Evolutionary conservation across 306 rosid species (phyloP).

Genomic region (Dalbergia oliveri): DNA sequence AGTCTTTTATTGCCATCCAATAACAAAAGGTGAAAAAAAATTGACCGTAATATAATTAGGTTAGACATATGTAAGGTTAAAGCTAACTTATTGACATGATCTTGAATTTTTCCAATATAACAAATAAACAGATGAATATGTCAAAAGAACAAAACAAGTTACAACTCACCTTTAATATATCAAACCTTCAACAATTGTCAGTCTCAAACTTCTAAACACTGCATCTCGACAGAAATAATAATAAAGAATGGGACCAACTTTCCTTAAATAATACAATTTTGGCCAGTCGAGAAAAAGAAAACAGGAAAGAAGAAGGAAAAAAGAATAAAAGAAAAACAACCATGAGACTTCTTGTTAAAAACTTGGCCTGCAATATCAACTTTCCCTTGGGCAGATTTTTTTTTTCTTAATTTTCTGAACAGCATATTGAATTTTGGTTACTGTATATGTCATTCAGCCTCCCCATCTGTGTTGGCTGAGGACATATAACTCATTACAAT

Average conservation of each 20-base stretch:
- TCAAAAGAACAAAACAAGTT: slow-evolving; percentile 56
- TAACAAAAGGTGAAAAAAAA: not conserved
- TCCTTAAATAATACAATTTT: slow-evolving; percentile 46
- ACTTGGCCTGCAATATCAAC: slow-evolving; percentile 28
- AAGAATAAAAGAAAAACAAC: slow-evolving; percentile 1
- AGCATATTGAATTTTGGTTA: slow-evolving; percentile 25
- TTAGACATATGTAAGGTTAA: slow-evolving; percentile 25
- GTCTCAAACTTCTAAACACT: slow-evolving; percentile 55
- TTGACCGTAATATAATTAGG: slow-evolving; percentile 16
- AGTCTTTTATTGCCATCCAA: not conserved
- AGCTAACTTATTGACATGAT: slow-evolving; percentile 13
- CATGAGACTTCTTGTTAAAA: slow-evolving; percentile 19
- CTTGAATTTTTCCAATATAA: slow-evolving; percentile 20
- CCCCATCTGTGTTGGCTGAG: slow-evolving; percentile 84
- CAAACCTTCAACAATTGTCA: slow-evolving; percentile 61
- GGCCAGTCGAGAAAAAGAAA: slow-evolving; percentile 31
- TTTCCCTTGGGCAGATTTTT: not conserved
- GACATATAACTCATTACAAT: slow-evolving; percentile 85
- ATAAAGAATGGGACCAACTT: slow-evolving; percentile 48
- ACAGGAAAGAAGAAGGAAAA: not conserved
- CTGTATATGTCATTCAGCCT: slow-evolving; percentile 57
- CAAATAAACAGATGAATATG: slow-evolving; percentile 46
- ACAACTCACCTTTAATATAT: slow-evolving; percentile 51
- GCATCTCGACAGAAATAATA: slow-evolving; percentile 46
- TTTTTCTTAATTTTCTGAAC: not conserved